Base-by-base conservation (phyloP, 495 filamentous ascomycete species). In the Astrocystis sublimbata region DNA sequence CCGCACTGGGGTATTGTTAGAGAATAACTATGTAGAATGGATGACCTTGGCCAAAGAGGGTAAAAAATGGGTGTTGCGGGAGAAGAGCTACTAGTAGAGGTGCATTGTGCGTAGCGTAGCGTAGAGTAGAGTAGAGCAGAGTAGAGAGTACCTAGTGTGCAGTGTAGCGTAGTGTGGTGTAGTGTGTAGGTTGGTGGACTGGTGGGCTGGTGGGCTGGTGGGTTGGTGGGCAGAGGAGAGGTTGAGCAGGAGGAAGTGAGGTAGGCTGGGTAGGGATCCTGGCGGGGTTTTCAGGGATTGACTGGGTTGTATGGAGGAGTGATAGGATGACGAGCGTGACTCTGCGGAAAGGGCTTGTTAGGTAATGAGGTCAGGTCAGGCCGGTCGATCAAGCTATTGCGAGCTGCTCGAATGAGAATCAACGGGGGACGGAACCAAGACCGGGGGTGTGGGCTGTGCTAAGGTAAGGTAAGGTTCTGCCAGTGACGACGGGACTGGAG, bases 291-390 rank as follows among this genome's bases (percentile, higher is more conserved):
- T 62, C 60, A 62, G 60, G 60, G 60, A 60, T 62, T 47, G 42
- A 40, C 47, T 61, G 13, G 59, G 50, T 61, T 55, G 59, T 40
- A 56, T 47, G 60, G 65, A 65, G 63, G 60, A 55, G 64, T 68
- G 70, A 68, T 68, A 61, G 70, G 68, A 72, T 70, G 70, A 70
- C 60, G 60, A 62, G 50, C 60, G 60, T 62, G 60, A 62, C 60
- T 62, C 49, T 62, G 51, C 60, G 42, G 60, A 61, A 61, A 49
- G 51, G 50, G 51, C 51, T 45, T 23, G 51, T 62, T 62, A 62
- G 50, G 51, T 62, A 62, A 62, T 62, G 60, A 62, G 60, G 51
- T 62, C 51, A 62, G 42, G 60, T 62, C 60, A 62, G 51, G 60
- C 60, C 49, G 42, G 60, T 45, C 40, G 60, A 56, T 54, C 59